Evolutionary conservation across 192 early-diverging fungal species (phyloP), one percentile per base, ranked within the genome.

Genomic region (Cladochytrium replicatum): DNA sequence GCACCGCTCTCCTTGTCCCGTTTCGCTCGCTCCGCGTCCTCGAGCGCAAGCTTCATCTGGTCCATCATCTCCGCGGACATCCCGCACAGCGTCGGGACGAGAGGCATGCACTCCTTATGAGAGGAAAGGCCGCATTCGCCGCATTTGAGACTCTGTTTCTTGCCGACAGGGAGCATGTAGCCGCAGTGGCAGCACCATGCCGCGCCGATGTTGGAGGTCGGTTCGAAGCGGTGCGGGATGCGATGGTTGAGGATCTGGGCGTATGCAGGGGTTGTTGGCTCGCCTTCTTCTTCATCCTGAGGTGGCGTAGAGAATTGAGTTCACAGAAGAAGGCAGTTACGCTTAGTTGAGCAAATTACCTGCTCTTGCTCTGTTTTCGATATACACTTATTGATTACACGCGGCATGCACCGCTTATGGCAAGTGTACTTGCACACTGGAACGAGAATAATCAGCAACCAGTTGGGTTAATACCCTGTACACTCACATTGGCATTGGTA

Each of bases 111-210:
- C 28, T 73, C 57, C 19, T 42, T 48, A 52, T 75, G 72, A 8
- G 44, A 19, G 30, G 50, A 50, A 30, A 60, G 62, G 4, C 34
- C 13, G 42, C 72, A 75, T 29, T 72, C 72, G 9, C 49, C 25
- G 45, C 72, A 75, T 7, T 46, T 21, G 29, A 55, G 53, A n/a
- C n/a, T n/a, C 19, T 66, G 55, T 21, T 65, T 65, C 17, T 51
- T 30, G 26, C 68, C 69, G n/a, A 59, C 59, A 4, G 70, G 46
- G 23, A 69, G 37, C 22, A 75, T 86, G 42, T 81, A 86, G 32
- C 94, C 94, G 66, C 94, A 98, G 64, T 98, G 94, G 44, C 74
- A 81, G 62, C 94, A 98, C 94, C 94, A 98, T 48, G 85, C 84
- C 25, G 86, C 82, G 19, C 79, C 82, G 31, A 93, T 73, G 52